Evolutionary conservation across 768 basidiomycete genomes (phyloP), one percentile per base, ranked within the genome.

Genomic region (Tricholoma flavovirens): DNA sequence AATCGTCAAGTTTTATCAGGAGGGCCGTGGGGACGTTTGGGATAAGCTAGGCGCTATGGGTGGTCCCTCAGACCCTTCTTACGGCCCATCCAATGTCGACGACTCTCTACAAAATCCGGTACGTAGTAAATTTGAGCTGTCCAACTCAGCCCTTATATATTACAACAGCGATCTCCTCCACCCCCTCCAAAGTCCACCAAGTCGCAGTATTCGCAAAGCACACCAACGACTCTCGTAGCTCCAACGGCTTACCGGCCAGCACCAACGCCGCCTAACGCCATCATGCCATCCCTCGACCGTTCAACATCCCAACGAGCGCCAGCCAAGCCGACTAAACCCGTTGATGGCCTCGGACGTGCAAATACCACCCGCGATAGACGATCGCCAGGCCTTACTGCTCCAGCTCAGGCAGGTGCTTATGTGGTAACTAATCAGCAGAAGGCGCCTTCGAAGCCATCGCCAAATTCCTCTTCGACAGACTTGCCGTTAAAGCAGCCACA

Each of bases 1-100:
- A 66, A 96, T 98, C 60, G 96, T 99, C 70, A 94, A 95, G 66
- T 98, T 98, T 74, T 98, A 97, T 71, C 96, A 98, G 66, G 90
- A 94, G 71, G 83, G 88, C 33, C 81, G 84, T 58, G 82, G 83
- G 56, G 86, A 86, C 64, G 85, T 84, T 30, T 93, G 90, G 90
- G 90, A 89, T 71, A 93, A 93, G 78, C 80, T 92, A 71, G 88
- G 85, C 12, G 76, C 80, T 12, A 77, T 84, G 62, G 81, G 71
- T n/a, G 66, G 57, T 35, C 58, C 60, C 38, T 40, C 58, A 26
- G 67, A 64, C 11, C 48, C 60, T 56, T 58, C 53, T 45, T 56
- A 74, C 56, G 71, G 70, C 50, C 30, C 38, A 17, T 42, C 69
- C 35, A 73, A 71, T 50, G 59, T 71, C 4, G 83, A 83, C 36